Conservation (phyloP, 108 stramenopile species). For the Nitzschia putrida region DNA sequence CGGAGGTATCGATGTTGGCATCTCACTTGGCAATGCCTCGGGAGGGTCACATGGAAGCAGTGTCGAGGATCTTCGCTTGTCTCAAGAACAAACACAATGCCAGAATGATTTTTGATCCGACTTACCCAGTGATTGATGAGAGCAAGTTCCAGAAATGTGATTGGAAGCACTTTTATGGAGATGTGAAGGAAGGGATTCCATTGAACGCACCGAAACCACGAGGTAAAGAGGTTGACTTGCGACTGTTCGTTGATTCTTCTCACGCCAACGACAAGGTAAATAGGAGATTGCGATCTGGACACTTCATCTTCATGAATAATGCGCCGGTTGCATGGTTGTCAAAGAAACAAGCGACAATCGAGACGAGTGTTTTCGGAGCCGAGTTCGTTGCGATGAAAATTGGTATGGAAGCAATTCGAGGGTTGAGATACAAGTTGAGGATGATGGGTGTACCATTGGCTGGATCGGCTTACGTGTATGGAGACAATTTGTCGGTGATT, state of each 20-base stretch:
- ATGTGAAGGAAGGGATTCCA: slow-evolving; percentile 35
- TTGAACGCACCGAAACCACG: slow-evolving; percentile 29
- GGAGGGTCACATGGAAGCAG: slow-evolving; percentile 47
- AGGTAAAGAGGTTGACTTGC: neutral
- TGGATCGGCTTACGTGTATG: slow-evolving; percentile 30
- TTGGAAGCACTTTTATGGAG: slow-evolving; percentile 30
- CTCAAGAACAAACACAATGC: slow-evolving; percentile 20
- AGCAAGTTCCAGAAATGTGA: neutral
- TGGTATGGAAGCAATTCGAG: slow-evolving; percentile 20
- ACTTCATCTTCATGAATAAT: slow-evolving; percentile 52
- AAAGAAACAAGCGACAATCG: slow-evolving; percentile 52
- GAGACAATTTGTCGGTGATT: slow-evolving; percentile 49
- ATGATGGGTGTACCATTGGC: slow-evolving; percentile 40
- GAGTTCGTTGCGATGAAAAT: no score
- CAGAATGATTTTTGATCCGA: slow-evolving; percentile 35
- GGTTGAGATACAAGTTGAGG: slow-evolving; percentile 42
- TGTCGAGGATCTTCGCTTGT: slow-evolving; percentile 35
- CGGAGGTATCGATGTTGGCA: no score
- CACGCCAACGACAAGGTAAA: slow-evolving; percentile 52
- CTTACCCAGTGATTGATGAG: neutral
- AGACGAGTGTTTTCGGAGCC: slow-evolving; percentile 55
- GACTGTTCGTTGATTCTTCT: slow-evolving; percentile 44
- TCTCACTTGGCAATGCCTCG: slow-evolving; percentile 40
- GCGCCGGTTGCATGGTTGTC: slow-evolving; percentile 44
- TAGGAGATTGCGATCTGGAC: slow-evolving; percentile 49